Evolutionary conservation across 1,284 basidiomycete species (phyloP), one percentile per base, ranked within the genome.

Genomic region (Microbotryum saponariae): DNA sequence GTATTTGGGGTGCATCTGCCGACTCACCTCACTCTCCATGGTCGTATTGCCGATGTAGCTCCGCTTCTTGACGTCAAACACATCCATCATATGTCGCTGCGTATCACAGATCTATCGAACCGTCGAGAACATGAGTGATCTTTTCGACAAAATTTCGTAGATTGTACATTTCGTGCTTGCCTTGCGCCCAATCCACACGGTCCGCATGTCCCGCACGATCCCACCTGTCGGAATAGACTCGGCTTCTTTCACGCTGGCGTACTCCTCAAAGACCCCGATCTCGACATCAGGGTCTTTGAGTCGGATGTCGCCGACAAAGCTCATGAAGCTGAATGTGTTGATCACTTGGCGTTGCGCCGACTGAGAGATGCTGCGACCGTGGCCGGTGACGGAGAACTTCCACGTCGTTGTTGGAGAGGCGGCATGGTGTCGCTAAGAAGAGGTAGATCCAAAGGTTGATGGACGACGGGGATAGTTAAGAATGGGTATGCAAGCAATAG

Each of bases 21-120:
- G 16, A 42, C 37, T 42, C 12, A 42, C 20, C 73, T 53, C n/a
- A 75, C 73, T 1, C 71, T 97, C 93, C 96, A 99, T 99, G 70
- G 88, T 90, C 0, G 96, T 99, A 71, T 96, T 99, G 10, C 96
- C 94, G 73, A 86, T 97, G 74, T 91, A 96, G 18, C 79, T 78
- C 8, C 96, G 82, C 72, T 91, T 90, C 76, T 97, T 97, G 59
- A 99, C 86, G 68, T 92, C 74, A 59, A 76, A 76, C 44, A 66
- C 64, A 56, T 76, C 74, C 47, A 78, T 73, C 49, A 77, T 64
- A 57, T 73, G 66, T 7, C 73, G 60, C 45, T 68, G 69, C 2
- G 65, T 65, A 51, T 73, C 68, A 48, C 70, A 69, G 42, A 73
- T 63, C 70, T 71, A 56, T 14, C 14, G 5, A 9, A 23, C 51